Conservation (phyloP, 306 rosid species). For the Leucaena leucocephala region DNA sequence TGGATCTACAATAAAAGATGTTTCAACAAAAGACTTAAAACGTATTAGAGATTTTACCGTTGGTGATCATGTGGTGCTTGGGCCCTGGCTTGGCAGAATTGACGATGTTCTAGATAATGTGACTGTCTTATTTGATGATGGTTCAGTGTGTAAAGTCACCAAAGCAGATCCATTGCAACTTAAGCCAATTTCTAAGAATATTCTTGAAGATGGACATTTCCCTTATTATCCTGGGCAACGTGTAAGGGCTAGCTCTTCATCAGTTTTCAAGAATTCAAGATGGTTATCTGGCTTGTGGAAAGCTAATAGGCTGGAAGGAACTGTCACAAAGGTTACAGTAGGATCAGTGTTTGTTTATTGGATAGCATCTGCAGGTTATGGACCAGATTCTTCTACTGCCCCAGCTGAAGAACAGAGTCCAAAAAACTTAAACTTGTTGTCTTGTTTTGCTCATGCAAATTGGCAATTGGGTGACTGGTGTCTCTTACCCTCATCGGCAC, state of each 20-base stretch:
- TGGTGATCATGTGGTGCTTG: constrained; percentile 96
- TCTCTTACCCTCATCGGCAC: constrained; percentile 59
- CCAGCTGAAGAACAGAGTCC: constrained; percentile 97
- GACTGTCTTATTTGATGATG: constrained; percentile 92
- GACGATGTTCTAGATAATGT: constrained; percentile 98
- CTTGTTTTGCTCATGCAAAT: constrained; percentile 91
- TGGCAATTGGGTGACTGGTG: constrained; percentile 99
- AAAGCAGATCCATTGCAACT: constrained; percentile 91
- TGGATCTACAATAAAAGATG: constrained; percentile 68
- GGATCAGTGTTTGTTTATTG: constrained; percentile 93
- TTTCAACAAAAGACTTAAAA: constrained; percentile 70
- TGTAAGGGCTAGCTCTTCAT: constrained; percentile 87
- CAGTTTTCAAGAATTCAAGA: constrained; percentile 89
- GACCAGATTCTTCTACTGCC: constrained; percentile 87
- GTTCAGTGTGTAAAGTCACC: constrained; percentile 87
- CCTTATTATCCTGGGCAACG: constrained; percentile 99
- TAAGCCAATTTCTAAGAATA: constrained; percentile 83
- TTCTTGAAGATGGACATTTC: constrained; percentile 88
- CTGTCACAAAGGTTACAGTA: constrained; percentile 87
- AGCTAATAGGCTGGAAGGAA: constrained; percentile 91
- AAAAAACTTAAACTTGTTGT: constrained; percentile 78
- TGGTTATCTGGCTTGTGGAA: constrained; percentile 99
- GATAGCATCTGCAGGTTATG: constrained; percentile 99
- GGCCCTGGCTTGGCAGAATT: constrained; percentile 92
- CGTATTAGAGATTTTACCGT: constrained; percentile 94